phyloP scores from a whole-genome alignment of 805 yeast species.

The Kuraishia floccosa region DNA sequence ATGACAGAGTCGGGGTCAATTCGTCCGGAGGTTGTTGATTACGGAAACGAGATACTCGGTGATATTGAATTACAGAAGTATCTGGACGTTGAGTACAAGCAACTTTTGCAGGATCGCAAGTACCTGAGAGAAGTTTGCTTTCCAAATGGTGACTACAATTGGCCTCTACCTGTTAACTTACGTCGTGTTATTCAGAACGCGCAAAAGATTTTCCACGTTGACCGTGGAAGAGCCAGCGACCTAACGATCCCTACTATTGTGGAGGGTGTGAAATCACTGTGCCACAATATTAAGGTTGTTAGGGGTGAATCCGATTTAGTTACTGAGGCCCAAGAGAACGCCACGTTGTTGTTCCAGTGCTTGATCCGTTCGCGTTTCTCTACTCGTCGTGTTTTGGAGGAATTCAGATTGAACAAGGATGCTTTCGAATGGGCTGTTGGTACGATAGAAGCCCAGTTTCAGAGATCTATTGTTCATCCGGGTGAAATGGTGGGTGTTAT shows the following conservation, averaged over 20 bases:
- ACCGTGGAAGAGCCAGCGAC: slow-evolving; percentile 83
- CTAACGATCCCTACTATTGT: slow-evolving; percentile 77
- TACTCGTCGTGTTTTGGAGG: slow-evolving; percentile 83
- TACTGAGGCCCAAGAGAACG: slow-evolving; percentile 85
- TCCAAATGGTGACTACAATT: slow-evolving; percentile 86
- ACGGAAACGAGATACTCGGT: slow-evolving; percentile 86
- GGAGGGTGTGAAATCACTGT: slow-evolving; percentile 54
- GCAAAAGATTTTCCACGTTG: slow-evolving; percentile 92
- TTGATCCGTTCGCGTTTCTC: slow-evolving; percentile 88
- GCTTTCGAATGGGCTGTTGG: slow-evolving; percentile 97
- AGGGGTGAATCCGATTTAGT: slow-evolving; percentile 72
- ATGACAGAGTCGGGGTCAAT: slow-evolving; percentile 58
- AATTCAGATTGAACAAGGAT: slow-evolving; percentile 68
- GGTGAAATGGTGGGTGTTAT: slow-evolving; percentile 98
- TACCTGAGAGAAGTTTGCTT: slow-evolving; percentile 74
- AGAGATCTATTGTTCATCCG: slow-evolving; percentile 84
- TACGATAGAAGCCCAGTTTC: slow-evolving; percentile 88
- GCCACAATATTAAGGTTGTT: slow-evolving; percentile 58
- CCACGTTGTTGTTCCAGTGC: slow-evolving; percentile 83
- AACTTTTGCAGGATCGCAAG: slow-evolving; percentile 64
- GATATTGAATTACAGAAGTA: slow-evolving; percentile 73
- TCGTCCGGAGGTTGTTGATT: slow-evolving; percentile 68
- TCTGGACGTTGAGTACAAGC: slow-evolving; percentile 78
- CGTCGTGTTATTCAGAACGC: slow-evolving; percentile 96
- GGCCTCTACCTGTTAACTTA: slow-evolving; percentile 97